Percentiles rank a stretch among this genome's conserved stretches.
Conservation (phyloP, 2,329 filamentous ascomycete genomes). For the Colletotrichum australisinense region DNA sequence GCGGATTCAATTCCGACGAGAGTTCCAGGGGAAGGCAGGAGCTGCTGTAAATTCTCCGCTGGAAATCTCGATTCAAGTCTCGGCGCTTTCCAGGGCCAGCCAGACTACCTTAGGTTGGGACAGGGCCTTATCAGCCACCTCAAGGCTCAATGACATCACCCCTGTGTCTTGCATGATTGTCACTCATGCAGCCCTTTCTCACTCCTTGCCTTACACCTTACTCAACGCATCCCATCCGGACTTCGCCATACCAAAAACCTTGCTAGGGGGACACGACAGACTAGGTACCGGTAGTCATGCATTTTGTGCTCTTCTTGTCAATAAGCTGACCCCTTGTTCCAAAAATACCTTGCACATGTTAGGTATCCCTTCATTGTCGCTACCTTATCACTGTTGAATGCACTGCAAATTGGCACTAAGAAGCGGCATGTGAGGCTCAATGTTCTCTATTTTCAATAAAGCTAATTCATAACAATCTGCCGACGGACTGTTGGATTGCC, state of each 20-base stretch:
- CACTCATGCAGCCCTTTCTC: not conserved
- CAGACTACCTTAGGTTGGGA: not conserved
- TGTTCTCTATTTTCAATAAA: conserved; percentile 23
- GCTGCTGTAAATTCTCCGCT: conserved; percentile 7
- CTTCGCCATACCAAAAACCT: not conserved
- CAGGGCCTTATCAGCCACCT: conserved; percentile 17
- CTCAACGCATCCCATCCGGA: not conserved
- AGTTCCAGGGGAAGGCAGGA: not conserved
- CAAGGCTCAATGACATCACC: conserved; percentile 34
- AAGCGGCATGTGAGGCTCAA: not conserved
- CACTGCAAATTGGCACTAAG: not conserved
- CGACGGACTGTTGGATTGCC: conserved; percentile 31
- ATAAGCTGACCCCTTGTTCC: conserved; percentile 2
- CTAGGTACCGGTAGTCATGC: conserved; percentile 10
- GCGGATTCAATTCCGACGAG: not conserved
- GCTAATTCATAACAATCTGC: conserved; percentile 36
- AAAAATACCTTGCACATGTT: conserved; percentile 1
- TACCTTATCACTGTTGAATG: not conserved
- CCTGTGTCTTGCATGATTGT: conserved; percentile 16
- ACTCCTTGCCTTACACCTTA: not conserved
- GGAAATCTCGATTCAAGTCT: conserved; percentile 26
- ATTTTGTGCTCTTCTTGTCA: not conserved
- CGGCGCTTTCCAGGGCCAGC: conserved; percentile 1
- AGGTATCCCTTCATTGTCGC: not conserved
- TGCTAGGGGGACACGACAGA: not conserved